These are phyloP conservation scores for Xylaria digitata DNA, from an alignment of 2,329 filamentous ascomycete species.

Conservation along the genomic window DNA sequence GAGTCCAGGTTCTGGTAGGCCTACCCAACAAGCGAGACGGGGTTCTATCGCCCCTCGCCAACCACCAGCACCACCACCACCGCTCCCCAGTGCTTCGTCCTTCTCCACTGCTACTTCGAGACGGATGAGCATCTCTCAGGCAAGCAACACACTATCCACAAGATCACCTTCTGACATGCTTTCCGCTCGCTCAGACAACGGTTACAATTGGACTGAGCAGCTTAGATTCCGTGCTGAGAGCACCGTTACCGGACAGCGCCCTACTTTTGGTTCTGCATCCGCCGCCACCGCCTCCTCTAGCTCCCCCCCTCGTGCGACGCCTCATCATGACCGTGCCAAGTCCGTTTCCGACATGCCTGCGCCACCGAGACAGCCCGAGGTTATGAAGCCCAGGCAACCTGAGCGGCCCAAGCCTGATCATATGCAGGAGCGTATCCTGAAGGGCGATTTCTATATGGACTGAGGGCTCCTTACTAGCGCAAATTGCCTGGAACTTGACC, in stretches of 20 bases:
- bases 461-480: constrained; percentile 55
- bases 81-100: constrained; percentile 54
- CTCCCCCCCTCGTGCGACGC: constrained; percentile 57
- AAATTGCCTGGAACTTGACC: not conserved
- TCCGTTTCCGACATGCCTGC: constrained; percentile 74
- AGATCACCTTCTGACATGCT: constrained; percentile 74
- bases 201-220: constrained; percentile 97
- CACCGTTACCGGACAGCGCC: constrained; percentile 68
- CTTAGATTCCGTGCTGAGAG: constrained; percentile 92
- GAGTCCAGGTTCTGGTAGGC: constrained; percentile 73
- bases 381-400: constrained; percentile 58
- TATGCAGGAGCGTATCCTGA: constrained; percentile 96
- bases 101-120: constrained; percentile 49
- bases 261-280: constrained; percentile 63
- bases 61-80: constrained; percentile 43
- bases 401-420: constrained; percentile 82
- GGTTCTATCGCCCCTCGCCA: constrained; percentile 46
- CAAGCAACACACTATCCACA: constrained; percentile 68
- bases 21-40: constrained; percentile 51
- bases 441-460: constrained; percentile 99
- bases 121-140: constrained; percentile 58
- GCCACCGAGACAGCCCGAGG: constrained; percentile 63
- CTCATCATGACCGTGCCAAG: constrained; percentile 73
- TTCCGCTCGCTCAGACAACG: constrained; percentile 79
- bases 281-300: constrained; percentile 42